phyloP scores from a whole-genome alignment of 495 filamentous ascomycete genomes.

The Chaetomium fimeti region DNA sequence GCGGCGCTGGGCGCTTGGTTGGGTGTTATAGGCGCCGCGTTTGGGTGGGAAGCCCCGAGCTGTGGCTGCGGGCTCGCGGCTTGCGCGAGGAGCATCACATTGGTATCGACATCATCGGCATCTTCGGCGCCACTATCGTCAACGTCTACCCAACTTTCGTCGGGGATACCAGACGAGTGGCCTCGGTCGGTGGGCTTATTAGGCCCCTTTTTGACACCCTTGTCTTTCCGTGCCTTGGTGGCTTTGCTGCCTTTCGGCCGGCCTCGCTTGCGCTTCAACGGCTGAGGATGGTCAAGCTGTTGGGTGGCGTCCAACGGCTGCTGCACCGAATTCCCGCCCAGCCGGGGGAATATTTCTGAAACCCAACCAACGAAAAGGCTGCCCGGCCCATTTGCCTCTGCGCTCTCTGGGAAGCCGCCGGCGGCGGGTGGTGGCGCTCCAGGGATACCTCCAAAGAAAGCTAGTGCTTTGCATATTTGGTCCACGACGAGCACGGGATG shows the following conservation, averaged over 20 bases:
- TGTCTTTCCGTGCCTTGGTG: slow-evolving; percentile 49
- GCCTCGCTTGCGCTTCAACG: slow-evolving; percentile 45
- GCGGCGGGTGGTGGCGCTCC: slow-evolving; percentile 53
- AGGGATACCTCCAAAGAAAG: slow-evolving; percentile 58
- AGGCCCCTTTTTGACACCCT: slow-evolving; percentile 50
- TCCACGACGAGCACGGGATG: slow-evolving; percentile 55
- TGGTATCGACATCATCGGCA: slow-evolving; percentile 30
- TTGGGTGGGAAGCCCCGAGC: neutral
- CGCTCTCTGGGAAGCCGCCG: slow-evolving; percentile 54
- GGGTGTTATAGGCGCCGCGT: neutral
- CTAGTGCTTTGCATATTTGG: slow-evolving; percentile 57
- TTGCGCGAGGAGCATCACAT: slow-evolving; percentile 33
- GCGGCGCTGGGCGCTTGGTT: neutral
- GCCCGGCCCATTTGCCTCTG: slow-evolving; percentile 53
- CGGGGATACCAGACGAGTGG: slow-evolving; percentile 12
- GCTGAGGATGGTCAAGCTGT: slow-evolving; percentile 28
- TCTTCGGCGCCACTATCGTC: slow-evolving; percentile 24
- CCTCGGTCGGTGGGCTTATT: slow-evolving; percentile 14
- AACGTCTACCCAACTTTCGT: slow-evolving; percentile 36
- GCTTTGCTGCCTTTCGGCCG: slow-evolving; percentile 55
- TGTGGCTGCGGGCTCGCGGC: slow-evolving; percentile 23
- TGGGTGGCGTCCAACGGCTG: slow-evolving; percentile 28
- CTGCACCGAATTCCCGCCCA: slow-evolving; percentile 32
- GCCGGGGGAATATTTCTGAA: slow-evolving; percentile 56
- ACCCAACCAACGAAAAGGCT: slow-evolving; percentile 59